Conservation (phyloP, 108 stramenopile genomes). For the Nannochloropsis granulata region DNA sequence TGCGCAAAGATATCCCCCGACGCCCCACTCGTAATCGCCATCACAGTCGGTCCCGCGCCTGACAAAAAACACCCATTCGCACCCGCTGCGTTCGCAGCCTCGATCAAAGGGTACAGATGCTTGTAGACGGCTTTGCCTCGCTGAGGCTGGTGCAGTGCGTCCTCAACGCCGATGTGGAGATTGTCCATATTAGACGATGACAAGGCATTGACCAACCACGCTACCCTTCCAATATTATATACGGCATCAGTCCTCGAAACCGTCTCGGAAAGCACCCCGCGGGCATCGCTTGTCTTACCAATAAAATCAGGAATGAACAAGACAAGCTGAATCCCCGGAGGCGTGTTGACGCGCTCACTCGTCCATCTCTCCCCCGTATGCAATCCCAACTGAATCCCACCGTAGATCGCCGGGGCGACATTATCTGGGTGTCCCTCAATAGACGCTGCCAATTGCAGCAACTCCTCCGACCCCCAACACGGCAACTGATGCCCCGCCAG, state of each 20-base stretch:
- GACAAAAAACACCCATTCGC: constrained; percentile 22
- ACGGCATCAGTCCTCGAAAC: constrained; percentile 72
- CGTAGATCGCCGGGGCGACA: constrained; percentile 94
- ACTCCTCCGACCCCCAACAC: constrained; percentile 74
- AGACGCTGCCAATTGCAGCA: constrained; percentile 86
- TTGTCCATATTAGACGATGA: constrained; percentile 73
- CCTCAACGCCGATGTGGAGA: constrained; percentile 73
- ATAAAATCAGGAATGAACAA: constrained; percentile 91
- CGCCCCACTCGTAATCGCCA: constrained; percentile 89
- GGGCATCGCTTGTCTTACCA: constrained; percentile 83
- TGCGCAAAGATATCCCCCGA: constrained; percentile 96
- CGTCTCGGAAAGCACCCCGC: constrained; percentile 50
- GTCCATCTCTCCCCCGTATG: constrained; percentile 85
- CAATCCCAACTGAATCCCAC: constrained; percentile 95
- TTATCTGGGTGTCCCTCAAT: constrained; percentile 99
- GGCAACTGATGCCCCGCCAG: constrained; percentile 87
- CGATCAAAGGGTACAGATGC: constrained; percentile 83
- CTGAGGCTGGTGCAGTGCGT: constrained; percentile 92
- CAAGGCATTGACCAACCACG: constrained; percentile 82
- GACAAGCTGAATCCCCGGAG: constrained; percentile 54
- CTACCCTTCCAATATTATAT: constrained; percentile 88
- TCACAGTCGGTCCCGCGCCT: constrained; percentile 93
- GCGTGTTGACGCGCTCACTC: constrained; percentile 65
- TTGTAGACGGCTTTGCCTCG: constrained; percentile 71
- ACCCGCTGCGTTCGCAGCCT: constrained; percentile 48